A percentile compares a stretch with the other conserved stretches of the same genome.
These are phyloP conservation scores for Neopestalotiopsis clavispora DNA, from an alignment of 2,329 filamentous ascomycete genomes.

Conservation along the genomic window DNA sequence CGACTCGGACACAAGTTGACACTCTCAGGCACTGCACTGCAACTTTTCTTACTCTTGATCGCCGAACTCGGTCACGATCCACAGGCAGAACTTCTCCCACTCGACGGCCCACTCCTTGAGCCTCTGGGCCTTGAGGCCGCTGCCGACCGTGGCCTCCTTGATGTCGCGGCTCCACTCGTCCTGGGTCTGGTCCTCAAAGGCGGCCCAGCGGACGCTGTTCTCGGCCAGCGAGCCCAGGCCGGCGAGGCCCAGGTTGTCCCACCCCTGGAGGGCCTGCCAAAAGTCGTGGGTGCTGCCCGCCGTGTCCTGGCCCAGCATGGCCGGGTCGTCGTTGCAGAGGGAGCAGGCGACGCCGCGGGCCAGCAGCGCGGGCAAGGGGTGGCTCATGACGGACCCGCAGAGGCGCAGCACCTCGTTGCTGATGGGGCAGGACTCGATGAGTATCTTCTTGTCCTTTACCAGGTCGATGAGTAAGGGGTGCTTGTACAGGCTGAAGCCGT, in stretches of 20 bases:
- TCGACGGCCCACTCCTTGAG: constrained; percentile 79
- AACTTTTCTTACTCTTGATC: constrained; percentile 33
- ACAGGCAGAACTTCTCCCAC: constrained; percentile 91
- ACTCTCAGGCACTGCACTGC: not conserved
- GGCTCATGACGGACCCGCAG: constrained; percentile 75
- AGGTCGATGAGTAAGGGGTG: constrained; percentile 89
- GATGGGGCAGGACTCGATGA: constrained; percentile 89
- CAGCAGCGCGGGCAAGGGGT: constrained; percentile 83
- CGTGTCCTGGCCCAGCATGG: constrained; percentile 81
- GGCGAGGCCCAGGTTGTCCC: constrained; percentile 88
- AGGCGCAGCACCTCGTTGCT: constrained; percentile 87
- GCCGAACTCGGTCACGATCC: constrained; percentile 80
- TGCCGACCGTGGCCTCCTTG: constrained; percentile 74
- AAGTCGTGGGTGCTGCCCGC: constrained; percentile 91
- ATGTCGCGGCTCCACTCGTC: constrained; percentile 76
- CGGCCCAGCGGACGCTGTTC: constrained; percentile 90
- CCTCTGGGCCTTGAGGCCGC: constrained; percentile 71
- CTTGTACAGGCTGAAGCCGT: constrained; percentile 87
- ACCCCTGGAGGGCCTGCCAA: constrained; percentile 90
- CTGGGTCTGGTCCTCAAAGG: constrained; percentile 78
- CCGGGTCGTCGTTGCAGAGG: constrained; percentile 90
- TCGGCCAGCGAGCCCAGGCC: constrained; percentile 87
- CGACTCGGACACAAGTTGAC: not conserved
- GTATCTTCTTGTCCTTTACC: constrained; percentile 85
- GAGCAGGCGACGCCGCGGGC: constrained; percentile 83